phyloP scores from a whole-genome alignment of 495 filamentous ascomycete species.

The Cercophora samala region DNA sequence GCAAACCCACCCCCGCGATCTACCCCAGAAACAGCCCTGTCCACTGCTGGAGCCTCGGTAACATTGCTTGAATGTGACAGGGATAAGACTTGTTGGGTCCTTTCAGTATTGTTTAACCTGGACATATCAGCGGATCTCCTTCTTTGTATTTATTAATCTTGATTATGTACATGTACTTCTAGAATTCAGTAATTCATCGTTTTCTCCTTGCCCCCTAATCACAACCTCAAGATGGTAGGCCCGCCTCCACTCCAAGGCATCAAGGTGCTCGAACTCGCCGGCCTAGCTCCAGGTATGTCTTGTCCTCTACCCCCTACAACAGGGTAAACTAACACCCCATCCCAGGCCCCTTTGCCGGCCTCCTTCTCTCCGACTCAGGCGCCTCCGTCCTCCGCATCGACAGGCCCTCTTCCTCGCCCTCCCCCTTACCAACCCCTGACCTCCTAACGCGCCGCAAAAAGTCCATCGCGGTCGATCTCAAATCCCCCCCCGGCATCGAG shows the following conservation, averaged over 20 bases:
- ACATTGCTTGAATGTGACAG: slow-evolving; percentile 8
- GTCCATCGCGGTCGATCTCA: slow-evolving; percentile 75
- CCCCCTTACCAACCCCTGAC: slow-evolving; percentile 56
- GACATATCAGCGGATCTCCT: neutral
- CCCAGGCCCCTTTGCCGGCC: slow-evolving; percentile 75
- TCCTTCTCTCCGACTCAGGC: slow-evolving; percentile 85
- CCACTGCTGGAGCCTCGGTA: slow-evolving; percentile 22
- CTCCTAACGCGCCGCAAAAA: slow-evolving; percentile 73
- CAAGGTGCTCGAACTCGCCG: slow-evolving; percentile 84
- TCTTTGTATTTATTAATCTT: neutral
- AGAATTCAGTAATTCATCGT: neutral
- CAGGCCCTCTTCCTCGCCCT: slow-evolving; percentile 42
- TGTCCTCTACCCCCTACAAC: neutral
- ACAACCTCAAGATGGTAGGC: slow-evolving; percentile 36
- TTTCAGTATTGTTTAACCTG: neutral
- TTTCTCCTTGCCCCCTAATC: neutral
- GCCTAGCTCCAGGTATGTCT: slow-evolving; percentile 74
- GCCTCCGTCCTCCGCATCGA: slow-evolving; percentile 87
- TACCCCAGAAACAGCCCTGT: slow-evolving; percentile 13
- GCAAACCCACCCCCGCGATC: slow-evolving; percentile 13
- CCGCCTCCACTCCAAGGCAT: slow-evolving; percentile 68
- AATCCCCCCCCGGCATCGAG: slow-evolving; percentile 56
- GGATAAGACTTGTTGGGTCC: neutral
- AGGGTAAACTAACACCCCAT: slow-evolving; percentile 31
- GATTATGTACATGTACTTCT: neutral